Evolutionary conservation across 208 protist genomes (phyloP).

Genomic region (Trypanosoma platydactyli): DNA sequence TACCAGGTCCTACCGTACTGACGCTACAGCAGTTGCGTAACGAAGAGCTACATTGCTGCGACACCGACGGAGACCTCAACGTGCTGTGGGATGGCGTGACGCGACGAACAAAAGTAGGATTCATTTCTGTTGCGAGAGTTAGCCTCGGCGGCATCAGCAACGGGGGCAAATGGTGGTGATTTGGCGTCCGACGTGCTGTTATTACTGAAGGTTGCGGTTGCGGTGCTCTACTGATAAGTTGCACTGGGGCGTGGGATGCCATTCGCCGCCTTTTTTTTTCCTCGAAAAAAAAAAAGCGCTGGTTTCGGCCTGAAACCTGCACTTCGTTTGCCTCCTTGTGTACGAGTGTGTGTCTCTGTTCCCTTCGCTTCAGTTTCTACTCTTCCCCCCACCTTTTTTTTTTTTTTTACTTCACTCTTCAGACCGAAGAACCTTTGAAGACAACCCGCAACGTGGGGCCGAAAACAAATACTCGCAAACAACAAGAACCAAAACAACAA

Average conservation of each 20-base stretch:
- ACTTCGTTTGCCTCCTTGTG: too few species aligned
- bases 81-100: not conserved
- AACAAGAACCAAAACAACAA: too few species aligned
- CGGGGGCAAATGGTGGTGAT: conserved; percentile 27
- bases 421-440: too few species aligned
- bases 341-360: too few species aligned
- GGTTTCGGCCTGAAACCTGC: too few species aligned
- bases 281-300: too few species aligned
- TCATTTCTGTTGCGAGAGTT: not conserved
- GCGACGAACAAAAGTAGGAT: not conserved
- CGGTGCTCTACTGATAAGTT: not conserved
- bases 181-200: conserved; percentile 4
- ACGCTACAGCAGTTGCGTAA: conserved; percentile 29
- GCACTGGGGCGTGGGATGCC: not conserved
- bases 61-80: not conserved
- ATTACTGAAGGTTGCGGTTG: too few species aligned
- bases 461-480: too few species aligned
- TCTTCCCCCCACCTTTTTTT: not conserved
- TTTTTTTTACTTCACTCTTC: not conserved
- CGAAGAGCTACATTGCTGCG: conserved; percentile 3
- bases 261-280: too few species aligned
- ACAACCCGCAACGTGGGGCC: too few species aligned
- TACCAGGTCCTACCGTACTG: not conserved
- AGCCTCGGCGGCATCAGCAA: conserved; percentile 7
- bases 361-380: not conserved